Conservation (phyloP, 345 rosid species). For the Melaleuca alternifolia region DNA sequence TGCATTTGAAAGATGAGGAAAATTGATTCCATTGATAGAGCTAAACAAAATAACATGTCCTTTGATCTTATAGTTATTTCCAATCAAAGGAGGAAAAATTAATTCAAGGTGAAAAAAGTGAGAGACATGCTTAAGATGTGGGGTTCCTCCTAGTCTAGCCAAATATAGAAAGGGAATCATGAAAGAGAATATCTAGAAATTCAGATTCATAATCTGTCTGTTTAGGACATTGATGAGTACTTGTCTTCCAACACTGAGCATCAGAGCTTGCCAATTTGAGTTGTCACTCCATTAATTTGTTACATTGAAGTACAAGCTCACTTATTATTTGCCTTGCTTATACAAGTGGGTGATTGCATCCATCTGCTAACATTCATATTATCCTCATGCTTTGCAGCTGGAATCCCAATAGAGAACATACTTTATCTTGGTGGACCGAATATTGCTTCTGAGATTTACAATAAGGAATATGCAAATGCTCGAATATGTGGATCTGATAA, state of each 20-base stretch:
- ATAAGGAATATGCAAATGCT: constrained; percentile 78
- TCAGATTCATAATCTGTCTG: not conserved
- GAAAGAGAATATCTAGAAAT: not conserved
- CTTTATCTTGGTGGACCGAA: constrained; percentile 83
- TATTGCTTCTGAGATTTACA: constrained; percentile 71
- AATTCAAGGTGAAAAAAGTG: too few species aligned
- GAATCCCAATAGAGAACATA: constrained; percentile 51
- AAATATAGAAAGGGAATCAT: not conserved
- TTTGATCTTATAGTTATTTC: too few species aligned
- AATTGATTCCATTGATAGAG: too few species aligned
- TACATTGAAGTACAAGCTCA: not conserved
- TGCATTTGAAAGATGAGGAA: too few species aligned
- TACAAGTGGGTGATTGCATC: not conserved
- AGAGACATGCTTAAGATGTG: too few species aligned
- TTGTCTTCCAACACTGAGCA: not conserved
- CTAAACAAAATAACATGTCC: too few species aligned
- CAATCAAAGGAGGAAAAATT: too few species aligned
- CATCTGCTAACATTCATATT: not conserved
- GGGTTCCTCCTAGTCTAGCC: not conserved
- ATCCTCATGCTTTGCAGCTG: constrained; percentile 30
- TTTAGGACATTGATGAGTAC: not conserved
- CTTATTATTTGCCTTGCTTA: not conserved
- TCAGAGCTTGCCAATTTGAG: not conserved
- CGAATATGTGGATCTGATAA: constrained; percentile 67
- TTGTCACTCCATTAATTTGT: not conserved